Base-by-base conservation (phyloP, 169 alveolate species). In the Cryptosporidium meleagridis region DNA sequence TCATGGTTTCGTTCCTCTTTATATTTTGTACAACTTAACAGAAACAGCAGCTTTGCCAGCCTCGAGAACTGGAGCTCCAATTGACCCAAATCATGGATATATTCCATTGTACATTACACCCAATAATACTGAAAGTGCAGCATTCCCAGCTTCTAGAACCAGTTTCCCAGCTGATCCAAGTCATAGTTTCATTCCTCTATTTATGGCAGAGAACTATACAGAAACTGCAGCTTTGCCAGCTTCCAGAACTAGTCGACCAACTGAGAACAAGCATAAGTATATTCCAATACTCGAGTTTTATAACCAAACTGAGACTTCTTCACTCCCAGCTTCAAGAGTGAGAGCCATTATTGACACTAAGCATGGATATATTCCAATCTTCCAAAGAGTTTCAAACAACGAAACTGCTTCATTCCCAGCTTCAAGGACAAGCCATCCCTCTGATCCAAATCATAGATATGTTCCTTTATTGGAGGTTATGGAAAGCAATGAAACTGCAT, bases 91-190 rank as follows among this genome's bases (percentile, higher is more conserved):
- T n/a, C 86, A 73, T 26, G 16, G 72, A 31, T 73, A 55, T 41
- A 23, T 55, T 35, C 86, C 86, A 21, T 29, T 41, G 21, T 51
- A 16, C 18, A 23, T 12, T n/a, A 26, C 23, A 16, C 2, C 68
- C 16, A 23, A 44, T 10, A n/a, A 23, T 33, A n/a, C 16, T 7
- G 72, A 65, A 48, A 70, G 5, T 10, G 86, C 70, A 16, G 31
- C 85, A 23, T 55, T 55, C 5, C 86, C 86, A 12, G 68, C 86
- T n/a, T 73, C 86, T 5, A 73, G 86, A 58, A 73, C 86, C 12
- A 3, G 8, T 5, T 39, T 12, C 18, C 70, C 71, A 10, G 21
- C 26, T 14, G 71, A 73, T 31, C 58, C 26, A 0, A 51, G 0
- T 7, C 86, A 73, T 5, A 62, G 86, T 0, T 73, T 37, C 4